Percentiles rank a stretch among this genome's conserved stretches.
Conservation (phyloP, 2,329 filamentous ascomycete species). For the Aspergillus carbonarius region DNA sequence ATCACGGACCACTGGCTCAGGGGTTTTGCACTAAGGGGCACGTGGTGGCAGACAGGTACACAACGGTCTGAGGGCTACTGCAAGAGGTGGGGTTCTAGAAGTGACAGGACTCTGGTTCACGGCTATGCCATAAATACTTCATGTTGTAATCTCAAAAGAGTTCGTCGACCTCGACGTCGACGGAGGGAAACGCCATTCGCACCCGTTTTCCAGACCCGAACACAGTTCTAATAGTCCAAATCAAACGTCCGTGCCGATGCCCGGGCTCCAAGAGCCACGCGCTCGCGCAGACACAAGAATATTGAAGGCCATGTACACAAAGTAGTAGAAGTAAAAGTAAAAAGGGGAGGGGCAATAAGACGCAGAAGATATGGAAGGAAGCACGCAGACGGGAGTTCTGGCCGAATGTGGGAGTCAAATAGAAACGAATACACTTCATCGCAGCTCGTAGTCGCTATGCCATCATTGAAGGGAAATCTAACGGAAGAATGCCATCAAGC, state of each 20-base stretch:
- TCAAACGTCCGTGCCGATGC: slow-evolving; percentile 34
- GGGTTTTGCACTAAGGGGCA: slow-evolving; percentile 1
- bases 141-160: slow-evolving; percentile 34
- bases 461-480: slow-evolving; percentile 29
- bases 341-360: slow-evolving; percentile 18
- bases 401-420: slow-evolving; percentile 26
- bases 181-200: slow-evolving; percentile 42
- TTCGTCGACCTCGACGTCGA: slow-evolving; percentile 33
- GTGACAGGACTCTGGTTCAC: slow-evolving; percentile 17
- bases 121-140: slow-evolving; percentile 32
- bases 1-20: not conserved
- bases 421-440: slow-evolving; percentile 34
- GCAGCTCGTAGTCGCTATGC: slow-evolving; percentile 40
- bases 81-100: slow-evolving; percentile 1
- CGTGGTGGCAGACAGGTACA: slow-evolving; percentile 11
- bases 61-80: not conserved
- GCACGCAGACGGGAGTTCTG: slow-evolving; percentile 21
- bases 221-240: slow-evolving; percentile 44
- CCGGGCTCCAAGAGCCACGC: slow-evolving; percentile 24
- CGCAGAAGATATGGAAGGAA: slow-evolving; percentile 14
- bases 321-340: slow-evolving; percentile 29
- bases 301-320: slow-evolving; percentile 46
- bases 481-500: slow-evolving; percentile 21
- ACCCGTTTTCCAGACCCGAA: slow-evolving; percentile 46
- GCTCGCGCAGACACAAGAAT: slow-evolving; percentile 32